Evolutionary conservation across 2,329 filamentous ascomycete species (phyloP).

Genomic region (Pseudocercospora ulei): DNA sequence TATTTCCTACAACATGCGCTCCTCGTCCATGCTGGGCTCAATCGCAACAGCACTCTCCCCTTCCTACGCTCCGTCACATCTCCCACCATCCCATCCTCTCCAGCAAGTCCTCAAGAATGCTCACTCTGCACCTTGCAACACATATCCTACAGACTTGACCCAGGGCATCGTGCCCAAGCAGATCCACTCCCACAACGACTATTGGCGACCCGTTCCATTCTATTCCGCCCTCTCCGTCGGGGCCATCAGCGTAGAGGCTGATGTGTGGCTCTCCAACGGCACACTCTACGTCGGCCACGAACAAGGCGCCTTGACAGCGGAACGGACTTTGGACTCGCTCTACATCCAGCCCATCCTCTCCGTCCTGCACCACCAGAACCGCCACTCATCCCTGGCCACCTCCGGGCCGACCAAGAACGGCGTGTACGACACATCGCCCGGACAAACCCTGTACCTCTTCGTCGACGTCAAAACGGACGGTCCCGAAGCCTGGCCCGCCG

Average conservation of each 20-base stretch:
- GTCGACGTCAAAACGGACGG: constrained; percentile 55
- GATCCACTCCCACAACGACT: constrained; percentile 53
- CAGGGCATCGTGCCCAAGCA: constrained; percentile 50
- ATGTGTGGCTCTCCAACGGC: constrained; percentile 51
- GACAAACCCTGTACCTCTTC: constrained; percentile 55
- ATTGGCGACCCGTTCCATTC: constrained; percentile 44
- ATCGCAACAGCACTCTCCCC: no score
- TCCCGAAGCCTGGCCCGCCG: constrained; percentile 47
- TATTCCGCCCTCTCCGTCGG: constrained; percentile 49
- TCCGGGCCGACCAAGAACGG: constrained; percentile 46
- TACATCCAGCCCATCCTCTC: constrained; percentile 53
- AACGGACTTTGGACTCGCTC: constrained; percentile 48
- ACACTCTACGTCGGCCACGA: constrained; percentile 52
- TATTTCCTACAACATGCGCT: constrained; percentile 12
- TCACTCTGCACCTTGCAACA: constrained; percentile 45
- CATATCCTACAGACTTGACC: constrained; percentile 53
- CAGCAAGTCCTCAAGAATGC: constrained; percentile 50
- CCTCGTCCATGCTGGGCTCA: no score
- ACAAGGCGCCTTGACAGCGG: constrained; percentile 42
- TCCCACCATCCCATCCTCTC: constrained; percentile 41
- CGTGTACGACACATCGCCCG: constrained; percentile 49
- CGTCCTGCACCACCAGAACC: constrained; percentile 49
- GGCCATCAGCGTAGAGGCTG: constrained; percentile 49
- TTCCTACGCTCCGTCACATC: constrained; percentile 28
- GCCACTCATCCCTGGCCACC: constrained; percentile 43